phyloP scores from a whole-genome alignment of 305 asterid species.

The Caryopteris hybrid region DNA sequence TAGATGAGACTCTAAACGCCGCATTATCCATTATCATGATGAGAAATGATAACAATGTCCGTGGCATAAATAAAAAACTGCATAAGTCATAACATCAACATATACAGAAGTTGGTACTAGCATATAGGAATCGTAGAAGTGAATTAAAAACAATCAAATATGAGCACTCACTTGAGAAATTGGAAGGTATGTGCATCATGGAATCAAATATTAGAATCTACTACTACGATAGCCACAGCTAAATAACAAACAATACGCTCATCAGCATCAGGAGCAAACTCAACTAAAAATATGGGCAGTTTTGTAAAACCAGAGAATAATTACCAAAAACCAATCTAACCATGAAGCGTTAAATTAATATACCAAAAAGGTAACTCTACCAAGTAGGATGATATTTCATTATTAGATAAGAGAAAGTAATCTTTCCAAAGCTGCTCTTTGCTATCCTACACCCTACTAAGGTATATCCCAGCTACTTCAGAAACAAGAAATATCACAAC shows the following conservation, averaged over 20 bases:
- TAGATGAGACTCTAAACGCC: not conserved
- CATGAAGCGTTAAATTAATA: not conserved
- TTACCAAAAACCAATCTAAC: not conserved
- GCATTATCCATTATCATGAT: not conserved
- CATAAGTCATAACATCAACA: not conserved
- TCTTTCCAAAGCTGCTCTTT: not conserved
- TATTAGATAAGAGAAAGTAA: not conserved
- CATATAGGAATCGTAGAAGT: not conserved
- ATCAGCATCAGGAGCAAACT: not conserved
- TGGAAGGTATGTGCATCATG: not conserved
- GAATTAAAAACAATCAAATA: not conserved
- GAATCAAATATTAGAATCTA: not conserved
- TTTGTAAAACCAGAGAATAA: not conserved
- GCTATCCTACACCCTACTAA: not conserved
- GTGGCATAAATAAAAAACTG: not conserved
- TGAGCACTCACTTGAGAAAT: not conserved
- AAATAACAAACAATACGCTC: not conserved
- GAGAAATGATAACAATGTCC: not conserved
- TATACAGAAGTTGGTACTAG: not conserved
- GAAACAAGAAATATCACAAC: not conserved
- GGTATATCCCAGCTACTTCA: constrained; percentile 1
- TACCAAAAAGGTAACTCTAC: not conserved
- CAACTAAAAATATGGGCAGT: not conserved
- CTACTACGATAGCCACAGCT: not conserved
- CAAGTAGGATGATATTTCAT: not conserved